A percentile compares a stretch with the other conserved stretches of the same genome.
These are phyloP conservation scores for Talaromyces islandicus DNA, from an alignment of 2,329 filamentous ascomycete genomes.

Conservation along the genomic window DNA sequence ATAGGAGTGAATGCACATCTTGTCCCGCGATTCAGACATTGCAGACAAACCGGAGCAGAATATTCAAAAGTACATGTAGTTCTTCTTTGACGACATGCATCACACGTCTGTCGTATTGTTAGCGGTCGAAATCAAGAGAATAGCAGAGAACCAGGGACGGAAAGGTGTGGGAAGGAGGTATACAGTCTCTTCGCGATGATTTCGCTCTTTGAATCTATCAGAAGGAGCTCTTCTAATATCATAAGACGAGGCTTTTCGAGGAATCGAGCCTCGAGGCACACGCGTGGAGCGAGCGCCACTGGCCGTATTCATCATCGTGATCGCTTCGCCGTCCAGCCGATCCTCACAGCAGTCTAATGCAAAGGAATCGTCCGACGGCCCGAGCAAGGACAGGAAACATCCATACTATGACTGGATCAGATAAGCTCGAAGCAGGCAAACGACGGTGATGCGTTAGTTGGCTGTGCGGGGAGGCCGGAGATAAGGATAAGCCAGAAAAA, in stretches of 20 bases:
- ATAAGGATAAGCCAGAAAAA: neutral
- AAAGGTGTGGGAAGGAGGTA: neutral
- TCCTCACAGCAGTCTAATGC: neutral
- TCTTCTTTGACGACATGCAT: conserved; percentile 8
- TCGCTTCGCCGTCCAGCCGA: neutral
- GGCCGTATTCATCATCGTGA: neutral
- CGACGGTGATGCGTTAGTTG: neutral
- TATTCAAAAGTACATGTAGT: conserved; percentile 4
- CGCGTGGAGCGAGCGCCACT: neutral
- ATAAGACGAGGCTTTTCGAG: neutral
- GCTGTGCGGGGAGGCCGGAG: neutral
- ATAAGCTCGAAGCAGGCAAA: neutral
- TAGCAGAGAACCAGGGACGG: neutral
- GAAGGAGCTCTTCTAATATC: neutral
- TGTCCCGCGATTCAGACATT: conserved; percentile 5
- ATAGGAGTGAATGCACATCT: neutral
- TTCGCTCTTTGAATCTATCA: neutral
- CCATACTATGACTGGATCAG: neutral
- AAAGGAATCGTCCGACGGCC: neutral
- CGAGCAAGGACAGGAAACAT: neutral
- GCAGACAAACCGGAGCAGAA: conserved; percentile 2
- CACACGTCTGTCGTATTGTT: conserved; percentile 1
- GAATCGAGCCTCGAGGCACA: neutral
- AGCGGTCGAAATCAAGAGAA: neutral
- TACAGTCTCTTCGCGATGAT: neutral